A percentile compares a stretch with the other conserved stretches of the same genome.
Conservation (phyloP, 805 yeast species). For the Saccharomycopsis fodiens region DNA sequence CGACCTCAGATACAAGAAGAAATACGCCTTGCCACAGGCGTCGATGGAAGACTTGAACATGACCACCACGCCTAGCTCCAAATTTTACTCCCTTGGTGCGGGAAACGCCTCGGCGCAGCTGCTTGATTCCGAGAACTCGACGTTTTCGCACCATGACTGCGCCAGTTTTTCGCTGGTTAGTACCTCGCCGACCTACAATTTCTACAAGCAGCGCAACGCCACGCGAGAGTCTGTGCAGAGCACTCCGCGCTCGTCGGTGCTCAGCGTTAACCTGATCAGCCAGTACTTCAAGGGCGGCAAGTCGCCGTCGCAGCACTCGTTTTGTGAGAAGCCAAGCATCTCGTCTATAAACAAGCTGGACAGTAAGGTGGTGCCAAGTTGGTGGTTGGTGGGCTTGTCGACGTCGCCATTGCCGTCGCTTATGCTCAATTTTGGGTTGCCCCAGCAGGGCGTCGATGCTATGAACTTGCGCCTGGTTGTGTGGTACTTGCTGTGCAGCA, state of each 20-base stretch:
- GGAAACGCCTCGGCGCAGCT: conserved; percentile 10
- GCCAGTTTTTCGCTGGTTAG: conserved; percentile 5
- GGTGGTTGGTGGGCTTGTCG: conserved; percentile 17
- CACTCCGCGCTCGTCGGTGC: conserved; percentile 16
- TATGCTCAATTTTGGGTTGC: conserved; percentile 14
- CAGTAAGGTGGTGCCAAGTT: conserved; percentile 11
- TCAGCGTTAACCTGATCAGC: conserved; percentile 8
- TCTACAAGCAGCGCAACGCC: conserved; percentile 6
- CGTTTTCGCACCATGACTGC: conserved; percentile 8
- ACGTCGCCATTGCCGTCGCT: conserved; percentile 19
- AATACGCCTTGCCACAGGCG: conserved; percentile 18
- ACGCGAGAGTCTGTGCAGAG: conserved; percentile 4
- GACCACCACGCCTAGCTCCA: background rate
- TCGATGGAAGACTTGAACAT: conserved; percentile 9
- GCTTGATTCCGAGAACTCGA: conserved; percentile 13
- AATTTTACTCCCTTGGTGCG: conserved; percentile 15
- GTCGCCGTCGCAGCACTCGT: background rate
- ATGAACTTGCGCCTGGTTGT: conserved; percentile 14
- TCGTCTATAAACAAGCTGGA: background rate
- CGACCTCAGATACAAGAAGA: conserved; percentile 19
- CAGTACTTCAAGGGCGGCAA: background rate
- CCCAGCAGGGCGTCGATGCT: conserved; percentile 11
- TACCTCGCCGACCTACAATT: conserved; percentile 1
- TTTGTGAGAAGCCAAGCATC: background rate
- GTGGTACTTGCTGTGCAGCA: conserved; percentile 16